Conservation (phyloP, 352 stramenopile species). For the Globisporangium orthogonon region DNA sequence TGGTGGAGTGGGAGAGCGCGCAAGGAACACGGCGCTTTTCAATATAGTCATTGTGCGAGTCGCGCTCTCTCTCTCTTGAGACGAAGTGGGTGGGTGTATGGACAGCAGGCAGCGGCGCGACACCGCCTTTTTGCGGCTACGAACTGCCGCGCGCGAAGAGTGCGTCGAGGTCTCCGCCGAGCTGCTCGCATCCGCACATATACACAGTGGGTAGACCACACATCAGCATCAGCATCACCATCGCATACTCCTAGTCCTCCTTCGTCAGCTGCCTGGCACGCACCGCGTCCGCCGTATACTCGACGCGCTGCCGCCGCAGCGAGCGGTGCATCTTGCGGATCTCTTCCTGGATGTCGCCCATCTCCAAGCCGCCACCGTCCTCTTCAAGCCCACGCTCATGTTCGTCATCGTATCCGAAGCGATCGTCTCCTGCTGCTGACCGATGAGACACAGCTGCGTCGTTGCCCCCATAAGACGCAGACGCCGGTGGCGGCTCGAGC, state of each 20-base stretch:
- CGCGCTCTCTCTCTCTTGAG: no score
- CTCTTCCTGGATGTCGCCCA: constrained; percentile 16
- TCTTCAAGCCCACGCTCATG: no score
- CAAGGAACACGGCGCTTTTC: neutral
- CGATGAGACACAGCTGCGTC: neutral
- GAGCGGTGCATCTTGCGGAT: constrained; percentile 24
- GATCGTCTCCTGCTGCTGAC: neutral
- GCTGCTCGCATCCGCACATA: neutral
- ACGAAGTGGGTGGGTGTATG: neutral
- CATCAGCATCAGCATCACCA: neutral
- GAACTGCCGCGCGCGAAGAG: neutral
- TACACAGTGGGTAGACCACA: neutral
- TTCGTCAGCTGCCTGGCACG: neutral
- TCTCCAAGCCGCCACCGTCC: neutral
- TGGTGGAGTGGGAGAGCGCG: neutral
- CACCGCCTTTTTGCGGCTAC: no score
- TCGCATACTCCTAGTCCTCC: neutral
- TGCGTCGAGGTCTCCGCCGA: neutral
- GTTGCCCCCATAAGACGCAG: no score
- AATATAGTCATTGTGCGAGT: neutral
- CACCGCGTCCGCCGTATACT: neutral
- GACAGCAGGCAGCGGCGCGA: neutral
- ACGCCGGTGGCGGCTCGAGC: constrained; percentile 3
- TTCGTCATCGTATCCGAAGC: neutral
- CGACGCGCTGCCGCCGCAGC: constrained; percentile 3